Evolutionary conservation across 2,329 filamentous ascomycete species (phyloP).

Genomic region (Tolypocladium amazonense): DNA sequence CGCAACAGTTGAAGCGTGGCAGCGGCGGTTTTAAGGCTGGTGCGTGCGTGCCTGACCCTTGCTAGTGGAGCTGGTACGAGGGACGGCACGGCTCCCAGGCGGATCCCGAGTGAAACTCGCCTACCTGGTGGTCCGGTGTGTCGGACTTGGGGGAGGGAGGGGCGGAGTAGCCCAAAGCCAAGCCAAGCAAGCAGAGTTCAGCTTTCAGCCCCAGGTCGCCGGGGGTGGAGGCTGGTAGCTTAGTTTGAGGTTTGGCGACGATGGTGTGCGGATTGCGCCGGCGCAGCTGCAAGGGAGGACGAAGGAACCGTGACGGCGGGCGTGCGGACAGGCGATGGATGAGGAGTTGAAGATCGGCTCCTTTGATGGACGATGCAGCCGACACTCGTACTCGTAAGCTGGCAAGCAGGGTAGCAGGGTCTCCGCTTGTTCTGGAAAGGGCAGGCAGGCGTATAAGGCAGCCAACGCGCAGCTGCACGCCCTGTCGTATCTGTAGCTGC

Average conservation of each 20-base stretch:
- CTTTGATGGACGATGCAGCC: neutral
- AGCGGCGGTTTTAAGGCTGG: neutral
- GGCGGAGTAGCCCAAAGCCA: neutral
- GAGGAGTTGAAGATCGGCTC: neutral
- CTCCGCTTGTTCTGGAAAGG: neutral
- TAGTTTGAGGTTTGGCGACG: neutral
- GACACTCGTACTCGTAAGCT: neutral
- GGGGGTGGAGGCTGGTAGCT: neutral
- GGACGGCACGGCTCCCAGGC: neutral
- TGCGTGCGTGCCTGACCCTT: neutral
- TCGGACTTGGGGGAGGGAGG: neutral
- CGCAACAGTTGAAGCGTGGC: neutral
- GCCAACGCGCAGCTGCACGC: neutral
- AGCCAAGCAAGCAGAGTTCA: neutral
- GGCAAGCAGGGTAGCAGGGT: too few relatives aligned
- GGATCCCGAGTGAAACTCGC: neutral
- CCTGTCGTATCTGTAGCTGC: neutral
- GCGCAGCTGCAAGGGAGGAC: neutral
- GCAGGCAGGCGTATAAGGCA: neutral
- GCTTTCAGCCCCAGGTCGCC: neutral
- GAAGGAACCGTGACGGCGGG: neutral
- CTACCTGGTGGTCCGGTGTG: neutral
- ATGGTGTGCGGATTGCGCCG: neutral
- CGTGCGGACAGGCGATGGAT: neutral
- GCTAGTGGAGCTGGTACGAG: constrained; percentile 1